Conservation (phyloP, 1,139 yeast species). For the Protomyces inouyei region DNA sequence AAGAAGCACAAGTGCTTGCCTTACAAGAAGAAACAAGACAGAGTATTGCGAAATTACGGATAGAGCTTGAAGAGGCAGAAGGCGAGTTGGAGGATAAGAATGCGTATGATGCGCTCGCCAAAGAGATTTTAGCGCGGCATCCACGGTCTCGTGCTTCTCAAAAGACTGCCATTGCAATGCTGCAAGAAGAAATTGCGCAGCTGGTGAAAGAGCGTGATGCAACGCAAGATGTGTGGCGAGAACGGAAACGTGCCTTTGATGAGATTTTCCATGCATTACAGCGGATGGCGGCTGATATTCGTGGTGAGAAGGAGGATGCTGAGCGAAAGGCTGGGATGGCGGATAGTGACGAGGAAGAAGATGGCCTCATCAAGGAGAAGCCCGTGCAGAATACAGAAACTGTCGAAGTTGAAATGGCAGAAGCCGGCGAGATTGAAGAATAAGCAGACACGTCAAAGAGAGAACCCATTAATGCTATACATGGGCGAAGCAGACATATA, state of each 20-base stretch:
- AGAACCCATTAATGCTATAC: background rate
- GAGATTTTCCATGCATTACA: background rate
- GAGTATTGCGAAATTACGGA: background rate
- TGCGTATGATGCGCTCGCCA: background rate
- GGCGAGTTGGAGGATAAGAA: background rate
- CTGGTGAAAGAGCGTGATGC: background rate
- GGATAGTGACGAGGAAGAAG: background rate
- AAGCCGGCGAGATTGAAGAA: background rate
- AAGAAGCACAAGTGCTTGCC: background rate
- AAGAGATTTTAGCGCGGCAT: background rate
- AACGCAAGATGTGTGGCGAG: background rate
- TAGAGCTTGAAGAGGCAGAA: background rate
- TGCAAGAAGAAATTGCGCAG: background rate
- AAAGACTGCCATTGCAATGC: background rate
- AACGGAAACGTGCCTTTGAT: background rate
- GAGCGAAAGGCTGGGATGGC: slow-evolving; percentile 1
- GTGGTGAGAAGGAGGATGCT: background rate
- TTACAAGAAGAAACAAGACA: background rate
- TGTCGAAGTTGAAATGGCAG: background rate
- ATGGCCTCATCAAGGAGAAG: background rate
- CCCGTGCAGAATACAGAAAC: background rate
- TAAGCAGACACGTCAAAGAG: background rate
- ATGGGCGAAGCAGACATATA: background rate
- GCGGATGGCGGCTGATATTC: background rate
- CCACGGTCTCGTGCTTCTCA: background rate